Evolutionary conservation across 352 stramenopile genomes (phyloP).

Genomic region (Phytophthora macrochlamydospora): DNA sequence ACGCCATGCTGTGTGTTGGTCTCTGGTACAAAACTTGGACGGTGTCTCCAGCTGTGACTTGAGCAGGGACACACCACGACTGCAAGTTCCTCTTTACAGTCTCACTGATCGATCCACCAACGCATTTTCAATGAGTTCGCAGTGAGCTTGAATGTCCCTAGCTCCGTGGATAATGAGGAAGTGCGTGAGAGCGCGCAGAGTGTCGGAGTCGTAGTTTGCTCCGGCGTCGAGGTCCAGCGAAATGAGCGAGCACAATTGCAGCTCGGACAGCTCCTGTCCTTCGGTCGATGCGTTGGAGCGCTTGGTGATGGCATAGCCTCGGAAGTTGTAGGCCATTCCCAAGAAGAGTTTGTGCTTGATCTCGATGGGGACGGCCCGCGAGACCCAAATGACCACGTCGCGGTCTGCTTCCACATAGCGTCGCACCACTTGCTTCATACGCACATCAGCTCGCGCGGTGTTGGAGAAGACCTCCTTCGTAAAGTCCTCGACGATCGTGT

Average conservation of each 20-base stretch:
- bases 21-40: no score
- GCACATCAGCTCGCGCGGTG: constrained; percentile 47
- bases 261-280: constrained; percentile 34
- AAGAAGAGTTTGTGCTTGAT: constrained; percentile 49
- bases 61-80: no score
- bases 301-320: constrained; percentile 60
- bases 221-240: constrained; percentile 42
- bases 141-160: constrained; percentile 36
- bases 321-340: constrained; percentile 41
- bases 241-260: constrained; percentile 56
- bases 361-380: constrained; percentile 45
- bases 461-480: constrained; percentile 57
- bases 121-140: constrained; percentile 51
- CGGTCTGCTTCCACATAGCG: constrained; percentile 60
- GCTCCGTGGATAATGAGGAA: constrained; percentile 43
- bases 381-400: constrained; percentile 63
- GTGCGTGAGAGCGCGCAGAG: constrained; percentile 41
- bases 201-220: constrained; percentile 23
- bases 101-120: constrained; percentile 26
- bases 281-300: constrained; percentile 29
- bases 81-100: neutral
- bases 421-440: constrained; percentile 57
- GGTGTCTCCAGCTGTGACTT: no score
- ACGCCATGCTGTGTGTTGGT: no score
- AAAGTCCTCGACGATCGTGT: constrained; percentile 65